Percentiles rank a stretch among this genome's conserved stretches.
phyloP scores from a whole-genome alignment of 805 yeast species.

The Candida xyloterini region DNA sequence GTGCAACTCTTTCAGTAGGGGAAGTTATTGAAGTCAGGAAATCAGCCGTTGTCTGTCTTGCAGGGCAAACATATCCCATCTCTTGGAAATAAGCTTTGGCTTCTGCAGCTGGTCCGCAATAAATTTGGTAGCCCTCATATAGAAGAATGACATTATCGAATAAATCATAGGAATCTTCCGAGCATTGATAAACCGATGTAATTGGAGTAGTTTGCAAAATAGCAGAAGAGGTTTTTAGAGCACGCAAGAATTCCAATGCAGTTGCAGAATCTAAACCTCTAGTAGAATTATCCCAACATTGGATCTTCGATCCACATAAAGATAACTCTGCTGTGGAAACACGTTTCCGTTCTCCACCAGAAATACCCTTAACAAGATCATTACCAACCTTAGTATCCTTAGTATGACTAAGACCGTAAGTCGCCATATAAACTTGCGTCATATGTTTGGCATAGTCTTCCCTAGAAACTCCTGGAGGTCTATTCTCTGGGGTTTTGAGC shows the following conservation, averaged over 20 bases:
- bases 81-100: constrained; percentile 36
- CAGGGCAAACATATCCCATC: constrained; percentile 41
- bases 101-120: constrained; percentile 30
- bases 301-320: constrained; percentile 34
- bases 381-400: constrained; percentile 55
- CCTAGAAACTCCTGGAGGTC: constrained; percentile 52
- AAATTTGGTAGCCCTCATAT: constrained; percentile 41
- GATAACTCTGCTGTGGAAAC: constrained; percentile 55
- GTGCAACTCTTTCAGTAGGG: constrained; percentile 29
- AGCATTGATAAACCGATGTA: constrained; percentile 43
- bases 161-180: constrained; percentile 37
- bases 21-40: constrained; percentile 36
- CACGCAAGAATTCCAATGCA: constrained; percentile 55
- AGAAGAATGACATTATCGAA: constrained; percentile 37
- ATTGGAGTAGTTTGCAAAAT: constrained; percentile 43
- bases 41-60: constrained; percentile 42
- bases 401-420: constrained; percentile 40
- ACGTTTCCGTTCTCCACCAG: constrained; percentile 64
- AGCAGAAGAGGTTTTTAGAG: constrained; percentile 49
- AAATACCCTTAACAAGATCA: constrained; percentile 56
- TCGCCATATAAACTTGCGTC: constrained; percentile 41
- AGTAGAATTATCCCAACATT: constrained; percentile 62
- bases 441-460: constrained; percentile 49
- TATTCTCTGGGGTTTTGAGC: constrained; percentile 56
- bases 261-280: constrained; percentile 67